Evolutionary conservation across 164 flowering plant species (phyloP).

Genomic region (Tetracentron sinense): DNA sequence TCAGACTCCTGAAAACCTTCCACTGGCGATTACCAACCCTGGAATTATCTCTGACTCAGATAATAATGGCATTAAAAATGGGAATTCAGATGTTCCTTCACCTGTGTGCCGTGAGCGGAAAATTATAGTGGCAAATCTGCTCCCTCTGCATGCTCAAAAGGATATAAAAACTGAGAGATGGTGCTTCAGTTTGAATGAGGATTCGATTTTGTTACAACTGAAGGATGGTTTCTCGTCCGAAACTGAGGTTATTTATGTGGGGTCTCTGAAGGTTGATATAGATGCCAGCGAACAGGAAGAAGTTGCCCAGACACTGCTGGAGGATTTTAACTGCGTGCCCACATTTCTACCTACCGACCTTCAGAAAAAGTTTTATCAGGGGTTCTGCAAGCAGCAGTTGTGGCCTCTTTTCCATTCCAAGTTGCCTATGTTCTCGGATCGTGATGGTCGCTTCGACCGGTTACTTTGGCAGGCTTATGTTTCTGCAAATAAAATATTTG

Average conservation of each 20-base stretch:
- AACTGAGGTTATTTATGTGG: slow-evolving; percentile 17
- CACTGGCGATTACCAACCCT: slow-evolving; percentile 59
- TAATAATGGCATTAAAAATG: slow-evolving; percentile 34
- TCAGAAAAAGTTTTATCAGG: slow-evolving; percentile 17
- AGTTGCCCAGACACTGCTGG: slow-evolving; percentile 26
- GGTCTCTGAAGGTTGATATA: slow-evolving; percentile 17
- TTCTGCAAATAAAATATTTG: slow-evolving; percentile 32
- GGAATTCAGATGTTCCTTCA: slow-evolving; percentile 37
- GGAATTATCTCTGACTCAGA: slow-evolving; percentile 67
- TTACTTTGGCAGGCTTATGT: slow-evolving; percentile 32
- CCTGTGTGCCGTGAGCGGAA: slow-evolving; percentile 15
- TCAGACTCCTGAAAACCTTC: slow-evolving; percentile 49
- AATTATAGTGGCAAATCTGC: slow-evolving; percentile 16
- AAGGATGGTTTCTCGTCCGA: slow-evolving; percentile 19
- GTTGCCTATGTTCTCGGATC: slow-evolving; percentile 31
- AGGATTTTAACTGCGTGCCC: slow-evolving; percentile 26
- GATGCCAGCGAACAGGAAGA: slow-evolving; percentile 21
- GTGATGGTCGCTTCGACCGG: slow-evolving; percentile 24
- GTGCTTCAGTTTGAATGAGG: slow-evolving; percentile 16
- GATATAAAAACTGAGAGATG: slow-evolving; percentile 13
- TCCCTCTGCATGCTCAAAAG: slow-evolving; percentile 12
- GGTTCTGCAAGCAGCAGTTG: slow-evolving; percentile 21
- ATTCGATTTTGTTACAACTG: slow-evolving; percentile 16
- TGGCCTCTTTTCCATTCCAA: slow-evolving; percentile 25
- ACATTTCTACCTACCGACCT: slow-evolving; percentile 32